Percentiles rank a stretch among this genome's conserved stretches.
These are phyloP conservation scores for Stereocaulon alpinum DNA, from an alignment of 495 filamentous ascomycete genomes.

Conservation along the genomic window DNA sequence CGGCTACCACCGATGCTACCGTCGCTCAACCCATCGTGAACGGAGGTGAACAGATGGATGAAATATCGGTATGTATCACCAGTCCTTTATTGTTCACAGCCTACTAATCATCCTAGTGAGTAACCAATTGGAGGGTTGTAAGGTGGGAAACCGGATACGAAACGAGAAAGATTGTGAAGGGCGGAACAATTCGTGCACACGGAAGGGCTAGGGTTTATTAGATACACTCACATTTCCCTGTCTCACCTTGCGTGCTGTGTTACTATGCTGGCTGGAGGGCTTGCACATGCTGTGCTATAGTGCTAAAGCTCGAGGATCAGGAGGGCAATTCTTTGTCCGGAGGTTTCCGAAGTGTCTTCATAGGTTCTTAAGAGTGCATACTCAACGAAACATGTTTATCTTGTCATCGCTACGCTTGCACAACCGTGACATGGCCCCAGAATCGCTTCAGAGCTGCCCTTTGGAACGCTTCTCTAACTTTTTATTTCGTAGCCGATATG, in stretches of 20 bases:
- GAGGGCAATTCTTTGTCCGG: background rate
- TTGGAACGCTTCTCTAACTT: too few relatives aligned
- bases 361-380: background rate
- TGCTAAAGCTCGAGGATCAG: constrained; percentile 1
- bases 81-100: background rate
- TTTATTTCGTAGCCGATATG: too few relatives aligned
- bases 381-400: background rate
- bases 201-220: constrained; percentile 1
- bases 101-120: constrained; percentile 3
- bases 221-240: background rate
- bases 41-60: constrained; percentile 42
- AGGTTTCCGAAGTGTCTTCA: background rate
- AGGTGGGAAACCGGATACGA: background rate
- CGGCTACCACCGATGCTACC: constrained; percentile 29
- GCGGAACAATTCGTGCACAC: background rate
- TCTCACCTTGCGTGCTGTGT: background rate
- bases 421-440: too few relatives aligned
- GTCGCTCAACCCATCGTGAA: constrained; percentile 32
- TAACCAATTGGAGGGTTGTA: background rate
- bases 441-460: too few relatives aligned
- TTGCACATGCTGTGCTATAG: background rate
- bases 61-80: constrained; percentile 27
- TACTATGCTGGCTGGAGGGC: background rate
- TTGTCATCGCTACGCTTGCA: too few relatives aligned
- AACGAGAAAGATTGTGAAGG: constrained; percentile 2